These are phyloP conservation scores for Neurospora sp. DNA, from an alignment of 495 filamentous ascomycete species.

Conservation along the genomic window DNA sequence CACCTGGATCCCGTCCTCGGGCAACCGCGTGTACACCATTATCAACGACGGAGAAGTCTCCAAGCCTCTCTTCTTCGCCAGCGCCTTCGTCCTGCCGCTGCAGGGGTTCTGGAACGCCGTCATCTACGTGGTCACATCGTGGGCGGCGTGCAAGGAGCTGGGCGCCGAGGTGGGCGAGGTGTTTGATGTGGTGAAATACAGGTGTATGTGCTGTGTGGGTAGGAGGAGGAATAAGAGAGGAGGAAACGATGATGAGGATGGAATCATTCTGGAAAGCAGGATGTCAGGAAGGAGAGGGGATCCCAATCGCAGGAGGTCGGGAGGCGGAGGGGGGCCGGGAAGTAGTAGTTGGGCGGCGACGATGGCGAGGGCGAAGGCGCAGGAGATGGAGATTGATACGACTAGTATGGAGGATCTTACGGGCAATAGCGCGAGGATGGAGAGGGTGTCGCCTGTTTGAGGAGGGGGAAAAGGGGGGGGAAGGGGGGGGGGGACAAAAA, in stretches of 20 bases:
- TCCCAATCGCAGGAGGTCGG: not conserved
- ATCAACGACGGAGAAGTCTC: constrained; percentile 41
- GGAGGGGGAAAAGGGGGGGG: not conserved
- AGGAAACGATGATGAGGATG: not conserved
- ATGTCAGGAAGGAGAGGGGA: not conserved
- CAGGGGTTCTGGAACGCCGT: constrained; percentile 83
- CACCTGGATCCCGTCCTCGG: constrained; percentile 76
- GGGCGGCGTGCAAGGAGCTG: constrained; percentile 33
- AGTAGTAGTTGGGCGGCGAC: not conserved
- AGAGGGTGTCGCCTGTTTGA: constrained; percentile 4
- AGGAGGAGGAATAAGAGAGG: not conserved
- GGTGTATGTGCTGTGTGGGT: not conserved
- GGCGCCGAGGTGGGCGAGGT: constrained; percentile 6
- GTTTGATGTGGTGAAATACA: not conserved
- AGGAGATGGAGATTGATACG: constrained; percentile 4
- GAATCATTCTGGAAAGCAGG: not conserved
- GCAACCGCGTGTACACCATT: constrained; percentile 68
- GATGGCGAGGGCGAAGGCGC: constrained; percentile 1
- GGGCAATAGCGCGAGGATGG: constrained; percentile 1
- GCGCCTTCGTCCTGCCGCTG: constrained; percentile 68
- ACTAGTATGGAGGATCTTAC: constrained; percentile 16
- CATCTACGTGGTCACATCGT: constrained; percentile 63
- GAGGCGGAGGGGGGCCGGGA: not conserved
- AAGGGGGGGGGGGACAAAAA: not conserved
- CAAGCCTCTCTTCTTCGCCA: constrained; percentile 57